A percentile compares a stretch with the other conserved stretches of the same genome.
phyloP scores from a whole-genome alignment of 202 grass and related monocot genomes.

The Schoenoplectus tabernaemontani region DNA sequence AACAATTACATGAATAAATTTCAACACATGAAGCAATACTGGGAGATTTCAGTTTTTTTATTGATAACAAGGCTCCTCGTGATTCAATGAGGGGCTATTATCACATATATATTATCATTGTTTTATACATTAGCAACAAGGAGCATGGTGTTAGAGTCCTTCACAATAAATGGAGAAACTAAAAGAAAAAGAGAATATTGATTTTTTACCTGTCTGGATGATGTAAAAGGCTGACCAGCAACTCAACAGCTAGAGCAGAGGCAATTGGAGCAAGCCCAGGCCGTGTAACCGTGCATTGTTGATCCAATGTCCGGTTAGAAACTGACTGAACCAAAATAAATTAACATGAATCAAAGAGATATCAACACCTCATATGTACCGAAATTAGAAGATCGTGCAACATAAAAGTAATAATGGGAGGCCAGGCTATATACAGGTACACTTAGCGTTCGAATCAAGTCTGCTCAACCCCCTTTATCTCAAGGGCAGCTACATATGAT shows the following conservation, averaged over 20 bases:
- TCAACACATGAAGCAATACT: conserved; percentile 2
- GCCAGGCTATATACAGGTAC: background rate
- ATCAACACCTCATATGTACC: background rate
- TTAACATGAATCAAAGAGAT: background rate
- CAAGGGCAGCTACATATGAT: background rate
- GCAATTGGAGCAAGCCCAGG: conserved; percentile 85
- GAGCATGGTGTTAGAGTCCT: background rate
- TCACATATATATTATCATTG: background rate
- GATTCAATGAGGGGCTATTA: background rate
- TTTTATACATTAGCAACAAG: background rate
- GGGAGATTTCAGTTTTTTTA: background rate
- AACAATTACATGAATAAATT: background rate
- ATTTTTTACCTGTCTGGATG: conserved; percentile 67
- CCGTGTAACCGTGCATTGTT: conserved; percentile 95
- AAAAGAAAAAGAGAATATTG: background rate
- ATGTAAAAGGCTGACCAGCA: conserved; percentile 71
- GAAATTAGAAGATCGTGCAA: background rate
- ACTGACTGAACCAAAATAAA: conserved; percentile 48
- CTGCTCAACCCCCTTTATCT: background rate
- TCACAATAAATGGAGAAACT: background rate
- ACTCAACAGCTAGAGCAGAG: conserved; percentile 66
- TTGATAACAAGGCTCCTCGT: background rate
- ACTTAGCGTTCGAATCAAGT: background rate
- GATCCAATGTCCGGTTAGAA: conserved; percentile 87
- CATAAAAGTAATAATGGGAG: background rate